Base-by-base conservation (phyloP, 1,284 basidiomycete genomes). In the Chondrostereum purpureum region DNA sequence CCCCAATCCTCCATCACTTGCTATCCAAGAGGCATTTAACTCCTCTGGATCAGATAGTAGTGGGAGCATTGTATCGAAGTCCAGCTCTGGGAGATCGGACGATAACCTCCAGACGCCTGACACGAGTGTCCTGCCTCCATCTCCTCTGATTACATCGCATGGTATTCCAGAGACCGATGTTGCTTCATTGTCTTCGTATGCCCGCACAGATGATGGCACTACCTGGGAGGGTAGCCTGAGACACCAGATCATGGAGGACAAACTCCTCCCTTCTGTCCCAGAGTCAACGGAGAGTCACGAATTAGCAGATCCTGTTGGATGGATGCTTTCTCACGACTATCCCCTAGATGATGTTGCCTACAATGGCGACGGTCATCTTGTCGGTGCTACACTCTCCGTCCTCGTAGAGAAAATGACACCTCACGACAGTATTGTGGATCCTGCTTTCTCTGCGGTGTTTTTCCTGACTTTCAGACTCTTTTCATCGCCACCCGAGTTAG, bases 381-480 rank as follows among this genome's bases (percentile, higher is more conserved):
- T 94, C 5, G 94, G 94, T 19, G 96, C 92, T 1, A 93, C 92
- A 2, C 69, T 99, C 46, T 74, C 77, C 12, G 93, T 87, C 2
- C 72, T 99, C 35, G 84, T 98, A 6, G 93, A 95, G 66, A 92
- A 90, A 67, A 88, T 99, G 83, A 95, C 94, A n/a, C 90, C 93
- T 2, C 90, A 95, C 58, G 91, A 93, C 57, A 83, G 83, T 40
- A 78, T 90, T 41, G 88, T 90, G 22, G 93, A 98, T 55, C 73
- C 84, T 13, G 80, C 80, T 0, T 93, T 97, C 59, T 77, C 84
- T 18, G 80, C 83, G 1, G 86, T 94, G 13, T 98, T 99, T 70
- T 95, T 94, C 73, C 72, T 94, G 58, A 96, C 93, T 1, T 99
- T 99, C 74, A 80, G 95, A n/a, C 67, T 97, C 51, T 98, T 97